Percentiles rank a stretch among this genome's conserved stretches.
Conservation (phyloP, 495 filamentous ascomycete genomes). For the Aspergillus sparsus region DNA sequence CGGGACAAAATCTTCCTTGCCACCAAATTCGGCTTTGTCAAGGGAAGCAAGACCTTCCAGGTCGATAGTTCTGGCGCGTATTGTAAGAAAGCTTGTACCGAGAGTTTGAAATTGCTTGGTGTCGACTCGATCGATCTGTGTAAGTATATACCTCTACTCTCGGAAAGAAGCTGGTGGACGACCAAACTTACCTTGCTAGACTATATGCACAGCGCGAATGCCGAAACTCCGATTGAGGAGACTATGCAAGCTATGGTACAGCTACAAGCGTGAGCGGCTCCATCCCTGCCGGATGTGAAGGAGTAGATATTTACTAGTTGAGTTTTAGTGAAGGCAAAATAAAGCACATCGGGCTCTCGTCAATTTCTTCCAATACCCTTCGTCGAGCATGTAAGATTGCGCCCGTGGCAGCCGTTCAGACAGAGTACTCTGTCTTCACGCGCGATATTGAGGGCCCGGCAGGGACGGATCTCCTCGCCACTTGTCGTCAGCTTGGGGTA, state of each 20-base stretch:
- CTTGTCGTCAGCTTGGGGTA: slow-evolving; percentile 15
- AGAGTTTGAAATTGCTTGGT: slow-evolving; percentile 1
- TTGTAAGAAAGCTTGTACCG: slow-evolving; percentile 3
- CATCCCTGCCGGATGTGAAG: too few relatives aligned
- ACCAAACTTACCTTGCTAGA: neutral
- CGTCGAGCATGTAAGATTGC: slow-evolving; percentile 18
- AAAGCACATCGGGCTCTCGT: slow-evolving; percentile 15
- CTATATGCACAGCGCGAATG: slow-evolving; percentile 13
- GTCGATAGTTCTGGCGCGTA: slow-evolving; percentile 7
- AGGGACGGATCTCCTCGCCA: slow-evolving; percentile 6
- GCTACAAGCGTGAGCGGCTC: neutral
- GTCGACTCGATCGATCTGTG: slow-evolving; percentile 15
- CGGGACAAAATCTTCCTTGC: slow-evolving; percentile 15
- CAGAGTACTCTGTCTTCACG: slow-evolving; percentile 18
- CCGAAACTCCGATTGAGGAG: slow-evolving; percentile 9
- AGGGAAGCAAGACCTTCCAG: neutral
- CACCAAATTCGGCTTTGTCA: slow-evolving; percentile 10
- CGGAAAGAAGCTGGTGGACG: neutral
- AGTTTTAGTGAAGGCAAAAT: slow-evolving; percentile 14
- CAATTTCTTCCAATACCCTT: slow-evolving; percentile 13
- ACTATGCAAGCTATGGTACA: slow-evolving; percentile 12
- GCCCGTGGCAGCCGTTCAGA: slow-evolving; percentile 18
- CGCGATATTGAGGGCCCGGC: slow-evolving; percentile 17
- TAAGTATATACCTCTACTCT: neutral
- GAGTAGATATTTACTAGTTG: too few relatives aligned